phyloP scores from a whole-genome alignment of 257 asterid genomes.

The Lantana camara region DNA sequence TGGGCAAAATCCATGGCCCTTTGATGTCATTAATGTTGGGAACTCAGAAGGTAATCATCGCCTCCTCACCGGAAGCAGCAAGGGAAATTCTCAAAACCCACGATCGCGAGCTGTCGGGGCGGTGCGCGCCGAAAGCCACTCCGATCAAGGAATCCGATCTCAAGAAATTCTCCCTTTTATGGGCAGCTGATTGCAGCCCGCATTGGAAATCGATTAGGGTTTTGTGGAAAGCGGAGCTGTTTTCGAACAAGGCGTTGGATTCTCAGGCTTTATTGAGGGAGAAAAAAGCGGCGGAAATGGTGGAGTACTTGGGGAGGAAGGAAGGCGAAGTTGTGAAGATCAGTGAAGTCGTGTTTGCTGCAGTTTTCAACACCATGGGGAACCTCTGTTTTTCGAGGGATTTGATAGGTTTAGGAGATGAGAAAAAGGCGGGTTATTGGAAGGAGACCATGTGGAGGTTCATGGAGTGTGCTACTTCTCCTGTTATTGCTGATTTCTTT shows the following conservation, averaged over 20 bases:
- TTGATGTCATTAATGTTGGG: constrained; percentile 40
- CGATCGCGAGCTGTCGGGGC: constrained; percentile 39
- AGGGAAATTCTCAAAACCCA: constrained; percentile 40
- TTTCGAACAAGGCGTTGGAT: constrained; percentile 35
- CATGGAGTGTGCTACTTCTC: constrained; percentile 44
- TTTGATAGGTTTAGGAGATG: constrained; percentile 35
- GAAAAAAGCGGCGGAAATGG: constrained; percentile 33
- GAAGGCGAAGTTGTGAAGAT: constrained; percentile 31
- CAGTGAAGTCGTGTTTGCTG: constrained; percentile 28
- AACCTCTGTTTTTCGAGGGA: constrained; percentile 40
- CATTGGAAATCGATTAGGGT: constrained; percentile 36
- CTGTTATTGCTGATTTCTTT: constrained; percentile 43
- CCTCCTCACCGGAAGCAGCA: constrained; percentile 36
- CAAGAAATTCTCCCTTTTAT: constrained; percentile 35
- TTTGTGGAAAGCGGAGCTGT: constrained; percentile 40
- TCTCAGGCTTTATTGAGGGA: constrained; percentile 29
- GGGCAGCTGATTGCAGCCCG: constrained; percentile 37
- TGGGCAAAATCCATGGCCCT: constrained; percentile 36
- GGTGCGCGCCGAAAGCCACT: constrained; percentile 44
- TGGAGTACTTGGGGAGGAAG: constrained; percentile 26
- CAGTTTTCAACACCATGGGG: constrained; percentile 34
- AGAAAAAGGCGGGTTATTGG: constrained; percentile 24
- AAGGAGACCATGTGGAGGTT: constrained; percentile 41
- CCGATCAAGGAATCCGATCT: constrained; percentile 42
- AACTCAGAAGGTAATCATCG: constrained; percentile 32